phyloP scores from a whole-genome alignment of 2,329 filamentous ascomycete genomes.

The Sclerotiophoma versabilis region DNA sequence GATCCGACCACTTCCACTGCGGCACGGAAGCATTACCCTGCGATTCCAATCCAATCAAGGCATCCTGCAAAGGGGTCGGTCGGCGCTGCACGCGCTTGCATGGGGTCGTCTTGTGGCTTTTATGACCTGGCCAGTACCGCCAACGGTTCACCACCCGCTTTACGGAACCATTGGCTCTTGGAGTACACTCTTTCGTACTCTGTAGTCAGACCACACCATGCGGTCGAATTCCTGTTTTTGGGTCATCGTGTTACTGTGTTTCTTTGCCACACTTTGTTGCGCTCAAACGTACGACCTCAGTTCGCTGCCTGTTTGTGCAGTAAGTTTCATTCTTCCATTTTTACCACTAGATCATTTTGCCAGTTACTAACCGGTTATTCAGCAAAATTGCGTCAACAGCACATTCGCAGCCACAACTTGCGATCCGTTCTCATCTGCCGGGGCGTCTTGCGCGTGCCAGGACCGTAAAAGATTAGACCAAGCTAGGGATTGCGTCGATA shows the following conservation, averaged over 20 bases:
- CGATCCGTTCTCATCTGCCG: background rate
- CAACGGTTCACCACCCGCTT: background rate
- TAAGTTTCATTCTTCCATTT: background rate
- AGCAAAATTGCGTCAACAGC: constrained; percentile 7
- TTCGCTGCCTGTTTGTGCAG: constrained; percentile 5
- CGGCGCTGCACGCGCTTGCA: background rate
- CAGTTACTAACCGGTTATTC: background rate
- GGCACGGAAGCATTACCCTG: background rate
- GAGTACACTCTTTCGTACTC: background rate
- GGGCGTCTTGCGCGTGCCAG: constrained; percentile 3
- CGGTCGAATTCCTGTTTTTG: background rate
- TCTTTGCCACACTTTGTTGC: background rate
- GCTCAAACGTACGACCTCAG: constrained; percentile 1
- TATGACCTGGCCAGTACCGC: background rate
- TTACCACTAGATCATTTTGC: background rate
- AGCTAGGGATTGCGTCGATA: background rate
- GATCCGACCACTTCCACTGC: background rate
- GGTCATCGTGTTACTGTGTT: background rate
- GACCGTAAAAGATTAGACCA: background rate
- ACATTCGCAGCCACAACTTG: constrained; percentile 1
- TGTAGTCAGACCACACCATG: background rate
- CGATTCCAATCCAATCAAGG: background rate
- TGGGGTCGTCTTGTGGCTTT: too few relatives aligned
- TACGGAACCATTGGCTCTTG: background rate
- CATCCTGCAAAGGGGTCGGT: constrained; percentile 7